Percentiles rank a stretch among this genome's conserved stretches.
Conservation (phyloP, 2,329 filamentous ascomycete species). For the Thermothelomyces thermophilus region DNA sequence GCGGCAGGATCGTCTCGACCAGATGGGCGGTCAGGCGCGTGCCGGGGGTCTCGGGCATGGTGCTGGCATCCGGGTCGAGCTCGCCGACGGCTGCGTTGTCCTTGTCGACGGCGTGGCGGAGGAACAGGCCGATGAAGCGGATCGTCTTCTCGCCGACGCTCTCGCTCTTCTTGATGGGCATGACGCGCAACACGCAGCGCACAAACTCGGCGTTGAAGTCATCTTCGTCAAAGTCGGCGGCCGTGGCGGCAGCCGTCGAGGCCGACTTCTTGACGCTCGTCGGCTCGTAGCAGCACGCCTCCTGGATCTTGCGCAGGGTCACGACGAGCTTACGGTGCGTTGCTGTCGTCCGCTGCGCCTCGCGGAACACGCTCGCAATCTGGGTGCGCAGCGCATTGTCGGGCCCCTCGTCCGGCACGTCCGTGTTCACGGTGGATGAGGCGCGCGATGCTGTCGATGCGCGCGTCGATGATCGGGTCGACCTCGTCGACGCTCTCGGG, state of each 20-base stretch:
- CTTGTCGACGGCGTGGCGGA: conserved; percentile 64
- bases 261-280: conserved; percentile 43
- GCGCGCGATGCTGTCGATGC: conserved; percentile 42
- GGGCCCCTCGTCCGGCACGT: conserved; percentile 65
- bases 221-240: conserved; percentile 69
- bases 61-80: conserved; percentile 61
- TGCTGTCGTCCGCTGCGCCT: conserved; percentile 83
- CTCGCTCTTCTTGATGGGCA: conserved; percentile 90
- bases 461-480: conserved; percentile 37
- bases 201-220: conserved; percentile 84
- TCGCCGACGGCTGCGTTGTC: conserved; percentile 62
- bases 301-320: conserved; percentile 82
- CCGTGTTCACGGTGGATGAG: conserved; percentile 38
- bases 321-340: conserved; percentile 86
- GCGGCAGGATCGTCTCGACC: conserved; percentile 64
- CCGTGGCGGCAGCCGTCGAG: conserved; percentile 45
- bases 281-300: conserved; percentile 67
- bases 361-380: conserved; percentile 65
- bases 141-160: conserved; percentile 78
- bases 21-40: conserved; percentile 70
- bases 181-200: conserved; percentile 71
- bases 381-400: conserved; percentile 65
- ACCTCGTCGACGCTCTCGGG: conserved; percentile 40
- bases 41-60: conserved; percentile 75
- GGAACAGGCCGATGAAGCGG: conserved; percentile 79